Evolutionary conservation across 805 yeast genomes (phyloP).

Genomic region (Cyberlindnera americana): DNA sequence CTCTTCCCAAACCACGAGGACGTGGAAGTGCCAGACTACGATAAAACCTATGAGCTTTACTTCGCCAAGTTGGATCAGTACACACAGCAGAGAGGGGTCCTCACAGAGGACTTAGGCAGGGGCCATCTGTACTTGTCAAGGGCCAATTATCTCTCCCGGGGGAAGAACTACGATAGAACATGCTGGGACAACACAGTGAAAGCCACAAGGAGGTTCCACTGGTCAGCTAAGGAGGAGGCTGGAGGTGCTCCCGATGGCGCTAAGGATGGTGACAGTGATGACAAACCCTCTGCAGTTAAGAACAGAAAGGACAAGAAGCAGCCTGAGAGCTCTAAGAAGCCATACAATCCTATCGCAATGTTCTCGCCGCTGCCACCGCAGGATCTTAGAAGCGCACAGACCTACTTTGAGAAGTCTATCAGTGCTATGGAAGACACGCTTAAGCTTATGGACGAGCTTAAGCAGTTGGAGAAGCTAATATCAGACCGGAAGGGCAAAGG

Average conservation of each 20-base stretch:
- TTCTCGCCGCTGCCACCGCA: constrained; percentile 47
- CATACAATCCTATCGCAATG: constrained; percentile 39
- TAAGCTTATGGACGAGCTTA: constrained; percentile 4
- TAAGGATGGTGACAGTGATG: neutral
- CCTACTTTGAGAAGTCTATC: constrained; percentile 34
- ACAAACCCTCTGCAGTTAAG: neutral
- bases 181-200: constrained; percentile 36
- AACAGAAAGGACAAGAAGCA: constrained; percentile 2
- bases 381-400: constrained; percentile 38
- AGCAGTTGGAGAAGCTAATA: neutral
- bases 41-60: neutral
- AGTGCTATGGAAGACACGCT: constrained; percentile 7
- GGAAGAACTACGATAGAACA: constrained; percentile 36
- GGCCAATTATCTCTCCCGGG: constrained; percentile 37
- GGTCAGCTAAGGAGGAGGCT: neutral
- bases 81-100: neutral
- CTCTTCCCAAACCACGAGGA: constrained; percentile 10
- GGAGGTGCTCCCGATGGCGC: neutral
- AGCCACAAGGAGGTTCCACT: constrained; percentile 22
- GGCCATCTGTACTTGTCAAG: constrained; percentile 42
- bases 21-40: neutral
- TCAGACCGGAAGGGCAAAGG: neutral
- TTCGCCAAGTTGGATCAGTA: constrained; percentile 18
- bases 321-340: constrained; percentile 1
- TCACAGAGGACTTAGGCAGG: constrained; percentile 12